Evolutionary conservation across 495 filamentous ascomycete species (phyloP).

Genomic region (Penicillium atrosanguineum): DNA sequence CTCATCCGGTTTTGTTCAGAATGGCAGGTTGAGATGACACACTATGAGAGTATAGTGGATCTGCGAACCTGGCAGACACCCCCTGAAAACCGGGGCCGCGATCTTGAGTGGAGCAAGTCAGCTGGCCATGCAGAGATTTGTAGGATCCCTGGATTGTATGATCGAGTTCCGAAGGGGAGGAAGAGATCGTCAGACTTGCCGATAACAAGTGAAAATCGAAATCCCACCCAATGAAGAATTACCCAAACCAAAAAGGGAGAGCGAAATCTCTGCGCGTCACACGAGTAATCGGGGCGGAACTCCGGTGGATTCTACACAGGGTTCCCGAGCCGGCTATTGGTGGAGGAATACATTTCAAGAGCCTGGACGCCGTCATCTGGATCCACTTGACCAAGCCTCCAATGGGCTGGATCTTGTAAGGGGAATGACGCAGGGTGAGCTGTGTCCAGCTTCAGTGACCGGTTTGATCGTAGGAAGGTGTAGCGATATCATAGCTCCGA

Average conservation of each 20-base stretch:
- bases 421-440: conserved; percentile 16
- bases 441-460: conserved; percentile 1
- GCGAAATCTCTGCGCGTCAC: conserved; percentile 39
- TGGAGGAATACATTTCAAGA: conserved; percentile 28
- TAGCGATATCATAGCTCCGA: conserved; percentile 9
- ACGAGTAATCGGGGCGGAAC: conserved; percentile 22
- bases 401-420: neutral
- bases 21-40: neutral
- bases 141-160: too few species aligned
- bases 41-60: neutral
- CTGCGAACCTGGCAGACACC: neutral
- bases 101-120: conserved; percentile 25
- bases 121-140: conserved; percentile 28
- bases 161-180: neutral
- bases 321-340: conserved; percentile 33
- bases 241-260: neutral
- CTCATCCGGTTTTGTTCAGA: neutral
- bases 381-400: conserved; percentile 17
- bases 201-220: neutral
- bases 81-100: conserved; percentile 23
- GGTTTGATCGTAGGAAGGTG: conserved; percentile 18
- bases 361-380: conserved; percentile 26
- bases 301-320: neutral
- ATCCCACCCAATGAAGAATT: neutral
- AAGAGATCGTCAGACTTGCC: neutral